Conservation (phyloP, 2,329 filamentous ascomycete genomes). For the Trichoderma atroviride region DNA sequence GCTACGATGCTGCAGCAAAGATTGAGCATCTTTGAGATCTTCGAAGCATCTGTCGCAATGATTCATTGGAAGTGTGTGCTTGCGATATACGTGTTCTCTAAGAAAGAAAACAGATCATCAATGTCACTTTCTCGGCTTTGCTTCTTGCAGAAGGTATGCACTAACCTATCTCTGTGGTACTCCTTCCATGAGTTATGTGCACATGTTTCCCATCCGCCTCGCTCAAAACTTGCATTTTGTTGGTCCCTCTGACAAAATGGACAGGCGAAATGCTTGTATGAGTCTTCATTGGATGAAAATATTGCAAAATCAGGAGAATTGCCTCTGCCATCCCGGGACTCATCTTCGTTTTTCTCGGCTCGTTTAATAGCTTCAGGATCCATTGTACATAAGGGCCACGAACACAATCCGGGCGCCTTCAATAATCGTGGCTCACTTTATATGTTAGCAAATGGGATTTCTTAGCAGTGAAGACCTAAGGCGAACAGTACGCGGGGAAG, state of each 20-base stretch:
- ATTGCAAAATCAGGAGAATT: too few species aligned
- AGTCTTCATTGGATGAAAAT: accelerated
- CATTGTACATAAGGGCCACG: too few species aligned
- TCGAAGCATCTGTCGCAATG: not conserved
- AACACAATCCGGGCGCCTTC: too few species aligned
- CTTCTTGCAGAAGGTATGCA: not conserved
- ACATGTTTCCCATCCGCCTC: not conserved
- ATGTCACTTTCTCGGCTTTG: not conserved
- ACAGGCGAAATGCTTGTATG: not conserved
- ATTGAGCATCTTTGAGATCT: not conserved
- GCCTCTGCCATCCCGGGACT: too few species aligned
- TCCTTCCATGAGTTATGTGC: not conserved
- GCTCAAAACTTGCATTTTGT: not conserved
- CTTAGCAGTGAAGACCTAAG: too few species aligned
- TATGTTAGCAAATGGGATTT: too few species aligned
- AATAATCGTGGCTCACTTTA: too few species aligned
- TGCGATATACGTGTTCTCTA: not conserved
- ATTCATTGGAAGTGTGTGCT: not conserved
- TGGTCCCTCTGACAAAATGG: not conserved
- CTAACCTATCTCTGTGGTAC: not conserved
- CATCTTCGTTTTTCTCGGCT: too few species aligned
- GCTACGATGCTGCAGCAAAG: not conserved
- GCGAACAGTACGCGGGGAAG: too few species aligned
- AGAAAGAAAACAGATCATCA: too few species aligned
- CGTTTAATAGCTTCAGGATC: too few species aligned